Base-by-base conservation (phyloP, 495 filamentous ascomycete species). In the Trichoderma asperelloides region DNA sequence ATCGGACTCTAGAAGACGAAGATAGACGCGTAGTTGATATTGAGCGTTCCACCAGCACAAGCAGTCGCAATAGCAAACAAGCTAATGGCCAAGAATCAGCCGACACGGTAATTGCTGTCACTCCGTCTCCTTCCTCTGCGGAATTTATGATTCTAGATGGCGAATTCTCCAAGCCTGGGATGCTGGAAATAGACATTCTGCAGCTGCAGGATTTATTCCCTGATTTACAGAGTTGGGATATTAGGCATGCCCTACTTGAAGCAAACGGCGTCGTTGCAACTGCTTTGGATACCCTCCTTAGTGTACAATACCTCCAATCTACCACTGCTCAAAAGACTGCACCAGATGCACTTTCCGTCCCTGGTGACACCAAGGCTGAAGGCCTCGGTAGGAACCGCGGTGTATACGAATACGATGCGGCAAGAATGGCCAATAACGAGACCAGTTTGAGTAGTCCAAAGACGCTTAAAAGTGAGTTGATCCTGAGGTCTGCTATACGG, bases 241-340 rank as follows among this genome's bases (percentile, higher is more conserved):
- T 96, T 21, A 77, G 79, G 45, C 83, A 85, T 65, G 84, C 84
- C 0, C 76, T 97, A 62, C 84, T 85, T 71, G 89, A 90, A 68
- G 83, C 78, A 60, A 77, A 84, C 49, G 82, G 86, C 3, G 83
- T 91, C 71, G 80, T 87, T 23, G 81, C 82, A n/a, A 81, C 81
- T 23, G 85, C 92, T 1, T 87, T 96, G 69, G 92, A 98, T 73
- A 87, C 91, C 62, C 79, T 98, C 3, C 81, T 97, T 13, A 95
- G 88, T 66, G 80, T 88, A 7, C 82, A 87, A 12, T 91, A 86
- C 73, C 86, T 97, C 18, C 84, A 89, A 49, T 82, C 91, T 41
- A 76, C 79, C 3, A 78, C 79, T 2, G 79, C 82, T 27, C 74
- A 85, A 15, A 84, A 84, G 2, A 92, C 89, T 73, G 91, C 93